A percentile compares a stretch with the other conserved stretches of the same genome.
Evolutionary conservation across 306 rosid genomes (phyloP).

Genomic region (Pyrus betulifolia): DNA sequence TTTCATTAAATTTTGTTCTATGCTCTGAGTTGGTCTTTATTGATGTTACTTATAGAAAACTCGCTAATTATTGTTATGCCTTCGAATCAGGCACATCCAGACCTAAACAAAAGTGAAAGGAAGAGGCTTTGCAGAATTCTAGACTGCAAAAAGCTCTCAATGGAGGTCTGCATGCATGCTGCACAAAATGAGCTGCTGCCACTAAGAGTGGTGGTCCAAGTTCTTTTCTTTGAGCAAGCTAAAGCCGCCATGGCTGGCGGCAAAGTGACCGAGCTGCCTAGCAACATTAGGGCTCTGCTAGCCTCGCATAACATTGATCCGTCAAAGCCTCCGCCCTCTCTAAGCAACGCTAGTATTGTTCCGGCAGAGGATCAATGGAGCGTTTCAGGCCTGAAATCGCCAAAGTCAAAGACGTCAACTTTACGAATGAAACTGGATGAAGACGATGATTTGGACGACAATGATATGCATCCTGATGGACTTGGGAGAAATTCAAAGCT

Average conservation of each 20-base stretch:
- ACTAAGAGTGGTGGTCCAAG: conserved; percentile 93
- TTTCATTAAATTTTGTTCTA: not conserved
- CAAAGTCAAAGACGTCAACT: conserved; percentile 71
- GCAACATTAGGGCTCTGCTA: conserved; percentile 78
- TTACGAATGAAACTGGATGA: conserved; percentile 91
- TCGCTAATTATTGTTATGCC: conserved; percentile 4
- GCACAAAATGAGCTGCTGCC: conserved; percentile 97
- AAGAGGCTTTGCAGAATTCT: conserved; percentile 80
- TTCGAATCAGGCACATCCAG: conserved; percentile 77
- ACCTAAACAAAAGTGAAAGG: conserved; percentile 86
- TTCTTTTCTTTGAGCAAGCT: conserved; percentile 96
- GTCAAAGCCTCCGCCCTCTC: conserved; percentile 51
- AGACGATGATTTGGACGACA: conserved; percentile 62
- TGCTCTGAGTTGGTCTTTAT: not conserved
- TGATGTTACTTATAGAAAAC: not conserved
- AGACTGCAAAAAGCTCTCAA: conserved; percentile 88
- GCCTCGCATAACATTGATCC: conserved; percentile 74
- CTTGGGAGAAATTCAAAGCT: conserved; percentile 52
- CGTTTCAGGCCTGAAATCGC: conserved; percentile 75
- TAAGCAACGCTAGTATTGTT: conserved; percentile 53
- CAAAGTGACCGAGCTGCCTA: conserved; percentile 66
- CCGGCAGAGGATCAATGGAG: conserved; percentile 88
- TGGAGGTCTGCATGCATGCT: conserved; percentile 99
- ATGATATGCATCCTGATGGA: conserved; percentile 37
- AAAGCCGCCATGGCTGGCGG: conserved; percentile 68